Percentiles rank a stretch among this genome's conserved stretches.
Evolutionary conservation across 2,329 filamentous ascomycete genomes (phyloP).

Genomic region (Biscogniauxia sp.): DNA sequence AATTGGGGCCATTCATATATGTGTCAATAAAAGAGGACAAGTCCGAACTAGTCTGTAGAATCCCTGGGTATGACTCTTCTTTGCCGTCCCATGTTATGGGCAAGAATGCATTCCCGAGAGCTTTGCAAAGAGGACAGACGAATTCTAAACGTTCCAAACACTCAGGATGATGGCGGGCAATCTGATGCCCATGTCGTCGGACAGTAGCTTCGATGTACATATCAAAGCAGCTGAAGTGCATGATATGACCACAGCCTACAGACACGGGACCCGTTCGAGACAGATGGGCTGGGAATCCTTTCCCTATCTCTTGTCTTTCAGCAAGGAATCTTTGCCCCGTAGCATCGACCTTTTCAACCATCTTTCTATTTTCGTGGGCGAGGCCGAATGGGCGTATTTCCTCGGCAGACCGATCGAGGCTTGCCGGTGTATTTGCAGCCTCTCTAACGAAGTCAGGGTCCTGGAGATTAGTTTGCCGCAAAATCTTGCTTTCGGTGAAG

Average conservation of each 20-base stretch:
- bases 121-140: constrained; percentile 95
- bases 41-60: constrained; percentile 56
- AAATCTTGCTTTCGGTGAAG: constrained; percentile 78
- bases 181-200: constrained; percentile 84
- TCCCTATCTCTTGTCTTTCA: constrained; percentile 81
- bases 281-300: constrained; percentile 74
- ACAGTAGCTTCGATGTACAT: constrained; percentile 82
- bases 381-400: constrained; percentile 85
- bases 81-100: constrained; percentile 95
- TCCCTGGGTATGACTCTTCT: constrained; percentile 76
- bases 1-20: constrained; percentile 42
- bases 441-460: constrained; percentile 84
- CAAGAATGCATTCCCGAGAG: constrained; percentile 89
- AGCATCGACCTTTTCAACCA: constrained; percentile 72
- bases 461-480: constrained; percentile 81
- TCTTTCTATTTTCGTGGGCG: constrained; percentile 78
- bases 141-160: constrained; percentile 78
- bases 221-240: constrained; percentile 97
- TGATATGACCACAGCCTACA: constrained; percentile 93
- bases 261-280: constrained; percentile 75
- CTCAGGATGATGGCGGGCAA: constrained; percentile 92
- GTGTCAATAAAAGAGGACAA: constrained; percentile 70
- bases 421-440: constrained; percentile 72
- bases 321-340: constrained; percentile 68
- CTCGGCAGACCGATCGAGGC: constrained; percentile 82